These are phyloP conservation scores for Pythium rhizo-oryzae DNA, from an alignment of 352 stramenopile genomes.

Conservation along the genomic window DNA sequence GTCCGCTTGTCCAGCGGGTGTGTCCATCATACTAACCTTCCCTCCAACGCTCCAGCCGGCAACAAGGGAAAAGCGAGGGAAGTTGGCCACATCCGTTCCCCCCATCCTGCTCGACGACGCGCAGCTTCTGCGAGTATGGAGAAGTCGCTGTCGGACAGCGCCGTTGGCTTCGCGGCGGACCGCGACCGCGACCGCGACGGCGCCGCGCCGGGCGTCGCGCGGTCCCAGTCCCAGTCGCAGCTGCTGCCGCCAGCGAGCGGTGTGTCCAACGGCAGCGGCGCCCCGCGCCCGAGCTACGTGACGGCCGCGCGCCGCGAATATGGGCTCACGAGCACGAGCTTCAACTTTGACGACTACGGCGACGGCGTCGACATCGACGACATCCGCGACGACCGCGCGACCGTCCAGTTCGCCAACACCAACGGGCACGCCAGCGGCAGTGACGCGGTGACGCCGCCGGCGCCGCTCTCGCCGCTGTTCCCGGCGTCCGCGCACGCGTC, in stretches of 20 bases:
- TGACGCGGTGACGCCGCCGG: neutral
- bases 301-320: constrained; percentile 15
- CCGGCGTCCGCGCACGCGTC: constrained; percentile 4
- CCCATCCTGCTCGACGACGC: neutral
- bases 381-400: constrained; percentile 21
- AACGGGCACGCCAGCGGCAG: constrained; percentile 1
- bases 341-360: constrained; percentile 30
- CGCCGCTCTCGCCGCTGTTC: constrained; percentile 27
- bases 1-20: neutral
- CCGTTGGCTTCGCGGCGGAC: neutral
- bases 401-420: neutral
- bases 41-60: neutral
- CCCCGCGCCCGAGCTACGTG: neutral
- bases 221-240: constrained; percentile 7
- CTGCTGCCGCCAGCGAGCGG: neutral
- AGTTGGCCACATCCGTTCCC: too few species aligned
- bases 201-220: neutral
- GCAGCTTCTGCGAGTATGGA: neutral
- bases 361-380: constrained; percentile 34
- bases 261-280: neutral
- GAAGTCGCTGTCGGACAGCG: constrained; percentile 15
- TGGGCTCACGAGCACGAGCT: constrained; percentile 24
- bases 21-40: constrained; percentile 11
- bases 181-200: neutral
- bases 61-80: neutral